Base-by-base conservation (phyloP, 306 rosid genomes). In the Sophora flavescens region DNA sequence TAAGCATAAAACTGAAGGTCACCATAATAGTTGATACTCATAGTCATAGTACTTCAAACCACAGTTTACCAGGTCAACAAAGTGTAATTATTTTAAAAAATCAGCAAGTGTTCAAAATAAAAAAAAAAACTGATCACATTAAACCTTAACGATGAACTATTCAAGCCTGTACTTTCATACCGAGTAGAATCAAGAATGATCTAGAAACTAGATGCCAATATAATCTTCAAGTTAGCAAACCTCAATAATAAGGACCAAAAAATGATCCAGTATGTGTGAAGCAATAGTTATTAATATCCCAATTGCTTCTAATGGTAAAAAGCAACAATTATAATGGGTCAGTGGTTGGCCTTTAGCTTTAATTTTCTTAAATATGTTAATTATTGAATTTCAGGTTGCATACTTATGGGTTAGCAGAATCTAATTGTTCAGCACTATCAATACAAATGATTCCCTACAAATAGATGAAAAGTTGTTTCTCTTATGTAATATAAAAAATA, bases 211-310 rank as follows among this genome's bases (percentile, higher is more conserved):
- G 62, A 78, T n/a, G 15, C 66, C 50, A 52, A 15, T 18, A 62
- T 16, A 51, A n/a, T 42, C 61, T 22, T 14, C 12, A 57, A 74
- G 57, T 35, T 45, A 53, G n/a, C 16, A 42, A 30, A 59, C 41
- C 60, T 64, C 54, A 26, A 76, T 28, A 39, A n/a, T 64, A 28
- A 15, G 39, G 22, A 53, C 6, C 47, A n/a, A 42, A 78, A 78
- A 61, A 16, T 51, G 36, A 63, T n/a, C n/a, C 6, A 74, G 5
- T 15, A 62, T 11, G 13, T 5, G 5, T 61, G 53, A 18, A 57
- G 11, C 28, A 74, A 65, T 63, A 38, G 51, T 8, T 50, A n/a
- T 16, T 52, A 30, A 59, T 47, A 68, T 68, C 28, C 15, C 11
- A 41, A 30, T n/a, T 8, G 60, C 30, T 47, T 68, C 28, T 30